Percentiles rank a stretch among this genome's conserved stretches.
Conservation (phyloP, 306 rosid species). For the Quercus dentata region DNA sequence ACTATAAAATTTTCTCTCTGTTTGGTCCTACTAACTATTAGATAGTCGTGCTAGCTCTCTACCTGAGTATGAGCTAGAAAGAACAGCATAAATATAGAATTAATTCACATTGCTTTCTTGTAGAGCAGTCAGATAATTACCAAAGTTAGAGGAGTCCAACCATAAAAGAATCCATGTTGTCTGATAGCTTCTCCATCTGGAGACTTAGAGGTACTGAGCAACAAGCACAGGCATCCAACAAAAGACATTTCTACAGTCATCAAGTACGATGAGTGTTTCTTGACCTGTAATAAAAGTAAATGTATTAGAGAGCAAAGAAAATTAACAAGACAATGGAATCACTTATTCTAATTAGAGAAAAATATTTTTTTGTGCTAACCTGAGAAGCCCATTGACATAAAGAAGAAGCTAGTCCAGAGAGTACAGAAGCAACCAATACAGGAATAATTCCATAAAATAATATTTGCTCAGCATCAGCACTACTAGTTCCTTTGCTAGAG, state of each 20-base stretch:
- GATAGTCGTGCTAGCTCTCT: background rate
- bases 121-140: slow-evolving; percentile 40
- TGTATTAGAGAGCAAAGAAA: slow-evolving; percentile 11
- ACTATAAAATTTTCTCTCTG: background rate
- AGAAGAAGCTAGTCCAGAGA: slow-evolving; percentile 93
- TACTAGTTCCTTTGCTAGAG: slow-evolving; percentile 59
- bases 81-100: slow-evolving; percentile 16
- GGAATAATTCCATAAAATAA: slow-evolving; percentile 87
- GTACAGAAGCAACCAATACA: slow-evolving; percentile 84
- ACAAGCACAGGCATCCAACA: slow-evolving; percentile 82
- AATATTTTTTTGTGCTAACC: slow-evolving; percentile 45
- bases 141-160: slow-evolving; percentile 81
- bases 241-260: slow-evolving; percentile 97
- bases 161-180: slow-evolving; percentile 72
- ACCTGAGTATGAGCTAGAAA: slow-evolving; percentile 4
- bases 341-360: slow-evolving; percentile 4
- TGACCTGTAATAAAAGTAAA: slow-evolving; percentile 60
- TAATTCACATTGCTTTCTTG: background rate
- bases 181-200: slow-evolving; percentile 90
- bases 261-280: slow-evolving; percentile 90
- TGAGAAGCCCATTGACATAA: slow-evolving; percentile 99
- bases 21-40: background rate
- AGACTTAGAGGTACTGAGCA: slow-evolving; percentile 73
- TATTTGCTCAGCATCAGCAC: slow-evolving; percentile 60
- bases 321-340: background rate